Percentiles rank a stretch among this genome's conserved stretches.
Evolutionary conservation across 768 basidiomycete genomes (phyloP).

Genomic region (Tulasnella sp.): DNA sequence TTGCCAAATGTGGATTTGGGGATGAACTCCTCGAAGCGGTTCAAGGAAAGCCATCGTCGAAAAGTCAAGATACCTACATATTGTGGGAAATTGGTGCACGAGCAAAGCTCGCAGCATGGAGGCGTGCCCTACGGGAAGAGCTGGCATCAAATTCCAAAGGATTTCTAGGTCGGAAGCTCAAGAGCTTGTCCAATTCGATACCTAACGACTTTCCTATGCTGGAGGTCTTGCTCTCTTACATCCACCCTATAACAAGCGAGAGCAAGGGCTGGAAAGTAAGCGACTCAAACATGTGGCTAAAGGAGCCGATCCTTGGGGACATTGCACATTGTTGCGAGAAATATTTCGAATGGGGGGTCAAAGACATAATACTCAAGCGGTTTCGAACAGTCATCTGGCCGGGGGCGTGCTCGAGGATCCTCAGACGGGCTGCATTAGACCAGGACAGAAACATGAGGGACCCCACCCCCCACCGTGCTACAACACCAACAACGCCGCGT

Average conservation of each 20-base stretch:
- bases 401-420: slow-evolving; percentile 51
- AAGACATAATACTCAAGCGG: slow-evolving; percentile 66
- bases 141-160: slow-evolving; percentile 56
- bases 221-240: slow-evolving; percentile 64
- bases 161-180: slow-evolving; percentile 48
- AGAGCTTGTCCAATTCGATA: slow-evolving; percentile 48
- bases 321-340: slow-evolving; percentile 73
- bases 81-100: slow-evolving; percentile 34
- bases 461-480: slow-evolving; percentile 19
- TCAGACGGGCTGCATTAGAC: slow-evolving; percentile 51
- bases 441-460: slow-evolving; percentile 26
- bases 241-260: slow-evolving; percentile 62
- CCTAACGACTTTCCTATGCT: slow-evolving; percentile 57
- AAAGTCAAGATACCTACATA: too few relatives aligned
- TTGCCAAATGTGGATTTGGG: slow-evolving; percentile 73
- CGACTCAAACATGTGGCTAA: slow-evolving; percentile 33
- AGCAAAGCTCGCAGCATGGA: slow-evolving; percentile 50
- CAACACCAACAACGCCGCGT: slow-evolving; percentile 31
- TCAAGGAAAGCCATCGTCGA: too few relatives aligned
- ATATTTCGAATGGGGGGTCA: slow-evolving; percentile 87
- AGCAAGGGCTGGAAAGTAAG: slow-evolving; percentile 32
- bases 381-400: slow-evolving; percentile 78
- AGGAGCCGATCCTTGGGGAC: slow-evolving; percentile 54
- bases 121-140: slow-evolving; percentile 45
- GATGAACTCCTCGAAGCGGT: slow-evolving; percentile 53